phyloP scores from a whole-genome alignment of 1,284 basidiomycete genomes.

The Omphalotus olearius region DNA sequence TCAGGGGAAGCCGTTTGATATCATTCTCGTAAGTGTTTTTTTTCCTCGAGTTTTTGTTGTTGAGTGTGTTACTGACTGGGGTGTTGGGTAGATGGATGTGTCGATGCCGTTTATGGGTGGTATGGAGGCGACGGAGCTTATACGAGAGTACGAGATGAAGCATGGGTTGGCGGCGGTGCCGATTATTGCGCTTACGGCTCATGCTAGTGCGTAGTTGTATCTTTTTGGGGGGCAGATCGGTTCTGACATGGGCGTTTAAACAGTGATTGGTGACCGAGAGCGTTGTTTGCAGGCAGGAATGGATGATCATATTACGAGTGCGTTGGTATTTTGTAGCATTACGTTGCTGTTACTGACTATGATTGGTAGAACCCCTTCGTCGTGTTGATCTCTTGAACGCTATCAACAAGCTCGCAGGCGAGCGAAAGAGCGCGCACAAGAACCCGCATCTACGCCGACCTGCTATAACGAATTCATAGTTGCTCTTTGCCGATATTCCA shows the following conservation, averaged over 20 bases:
- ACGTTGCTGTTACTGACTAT: constrained; percentile 14
- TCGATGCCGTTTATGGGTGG: constrained; percentile 98
- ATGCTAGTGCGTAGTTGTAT: constrained; percentile 63
- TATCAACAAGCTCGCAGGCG: constrained; percentile 67
- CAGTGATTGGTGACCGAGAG: constrained; percentile 95
- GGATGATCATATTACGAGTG: constrained; percentile 75
- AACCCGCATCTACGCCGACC: constrained; percentile 3
- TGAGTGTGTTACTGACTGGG: constrained; percentile 6
- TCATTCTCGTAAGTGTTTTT: constrained; percentile 71
- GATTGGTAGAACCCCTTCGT: constrained; percentile 60
- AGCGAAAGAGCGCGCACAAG: constrained; percentile 16
- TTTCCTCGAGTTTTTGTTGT: background rate
- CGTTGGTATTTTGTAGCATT: constrained; percentile 21
- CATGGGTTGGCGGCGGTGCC: constrained; percentile 75
- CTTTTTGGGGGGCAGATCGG: background rate
- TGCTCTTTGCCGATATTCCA: background rate
- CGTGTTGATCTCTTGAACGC: constrained; percentile 73
- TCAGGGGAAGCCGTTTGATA: constrained; percentile 75
- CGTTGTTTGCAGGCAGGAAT: constrained; percentile 90
- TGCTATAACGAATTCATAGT: background rate
- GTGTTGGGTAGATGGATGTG: constrained; percentile 81
- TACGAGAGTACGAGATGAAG: constrained; percentile 78
- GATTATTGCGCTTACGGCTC: constrained; percentile 93
- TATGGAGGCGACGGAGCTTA: constrained; percentile 85
- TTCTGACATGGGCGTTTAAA: constrained; percentile 16